Conservation (phyloP, 129 eudicot species). For the Daucus carota region DNA sequence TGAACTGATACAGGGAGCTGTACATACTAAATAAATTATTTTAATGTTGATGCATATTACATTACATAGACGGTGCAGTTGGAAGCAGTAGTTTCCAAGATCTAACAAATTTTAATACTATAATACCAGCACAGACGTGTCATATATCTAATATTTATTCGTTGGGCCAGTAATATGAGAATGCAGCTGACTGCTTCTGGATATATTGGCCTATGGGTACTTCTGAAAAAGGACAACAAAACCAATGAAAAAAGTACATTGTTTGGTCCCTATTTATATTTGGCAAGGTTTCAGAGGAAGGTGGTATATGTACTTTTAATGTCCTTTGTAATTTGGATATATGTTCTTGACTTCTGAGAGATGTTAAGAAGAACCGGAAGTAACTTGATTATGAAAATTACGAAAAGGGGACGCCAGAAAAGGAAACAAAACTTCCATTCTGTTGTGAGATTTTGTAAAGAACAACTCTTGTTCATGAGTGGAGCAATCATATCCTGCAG, state of each 20-base stretch:
- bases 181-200: not conserved
- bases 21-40: not conserved
- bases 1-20: not conserved
- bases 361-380: not conserved
- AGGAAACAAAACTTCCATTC: not conserved
- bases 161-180: not conserved
- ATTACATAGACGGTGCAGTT: not conserved
- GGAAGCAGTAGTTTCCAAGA: not conserved
- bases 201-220: not conserved
- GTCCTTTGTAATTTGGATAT: not conserved
- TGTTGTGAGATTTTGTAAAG: not conserved
- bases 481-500: not conserved
- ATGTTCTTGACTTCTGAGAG: not conserved
- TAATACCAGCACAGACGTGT: not conserved
- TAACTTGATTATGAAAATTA: not conserved
- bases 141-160: not conserved
- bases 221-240: not conserved
- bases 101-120: not conserved
- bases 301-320: not conserved
- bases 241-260: not conserved
- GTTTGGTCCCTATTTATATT: not conserved
- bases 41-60: not conserved
- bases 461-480: not conserved
- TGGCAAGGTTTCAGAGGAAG: not conserved
- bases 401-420: not conserved